These are phyloP conservation scores for Termitomyces sp. DNA, from an alignment of 1,284 basidiomycete species.

Conservation along the genomic window DNA sequence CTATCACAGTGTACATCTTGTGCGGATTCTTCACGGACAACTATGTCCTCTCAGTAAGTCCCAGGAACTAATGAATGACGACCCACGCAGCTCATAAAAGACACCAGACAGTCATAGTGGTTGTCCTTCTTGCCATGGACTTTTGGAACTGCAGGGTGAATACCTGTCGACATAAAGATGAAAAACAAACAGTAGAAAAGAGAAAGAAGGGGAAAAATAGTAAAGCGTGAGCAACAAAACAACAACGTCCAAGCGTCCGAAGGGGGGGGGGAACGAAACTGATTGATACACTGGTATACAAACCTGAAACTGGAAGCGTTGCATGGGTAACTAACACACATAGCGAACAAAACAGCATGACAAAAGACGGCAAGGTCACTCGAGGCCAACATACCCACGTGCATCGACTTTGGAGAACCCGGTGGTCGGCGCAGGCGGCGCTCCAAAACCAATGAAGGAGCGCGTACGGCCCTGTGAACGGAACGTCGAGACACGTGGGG, in stretches of 20 bases:
- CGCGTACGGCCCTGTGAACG: constrained; percentile 58
- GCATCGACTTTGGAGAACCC: constrained; percentile 78
- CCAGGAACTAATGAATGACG: neutral
- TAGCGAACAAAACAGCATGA: constrained; percentile 4
- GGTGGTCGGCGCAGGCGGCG: constrained; percentile 71
- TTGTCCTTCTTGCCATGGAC: constrained; percentile 88
- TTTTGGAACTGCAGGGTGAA: constrained; percentile 93
- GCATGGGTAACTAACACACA: constrained; percentile 8
- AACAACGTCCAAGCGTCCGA: constrained; percentile 11
- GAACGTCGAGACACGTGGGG: constrained; percentile 71
- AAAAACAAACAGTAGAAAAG: constrained; percentile 9
- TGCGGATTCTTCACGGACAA: constrained; percentile 85
- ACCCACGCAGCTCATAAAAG: neutral
- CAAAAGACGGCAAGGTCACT: constrained; percentile 17
- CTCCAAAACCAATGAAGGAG: constrained; percentile 66
- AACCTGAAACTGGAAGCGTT: constrained; percentile 1
- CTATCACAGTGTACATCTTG: constrained; percentile 83
- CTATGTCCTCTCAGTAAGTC: constrained; percentile 81
- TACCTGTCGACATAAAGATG: constrained; percentile 12
- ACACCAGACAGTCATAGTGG: constrained; percentile 82
- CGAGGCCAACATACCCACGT: constrained; percentile 64
- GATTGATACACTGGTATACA: constrained; percentile 12
- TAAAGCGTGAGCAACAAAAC: constrained; percentile 5
- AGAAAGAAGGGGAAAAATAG: constrained; percentile 9
- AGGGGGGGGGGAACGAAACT: neutral